Percentiles rank a stretch among this genome's conserved stretches.
These are phyloP conservation scores for Rhinocladiella mackenziei DNA, from an alignment of 2,329 filamentous ascomycete genomes.

Conservation along the genomic window DNA sequence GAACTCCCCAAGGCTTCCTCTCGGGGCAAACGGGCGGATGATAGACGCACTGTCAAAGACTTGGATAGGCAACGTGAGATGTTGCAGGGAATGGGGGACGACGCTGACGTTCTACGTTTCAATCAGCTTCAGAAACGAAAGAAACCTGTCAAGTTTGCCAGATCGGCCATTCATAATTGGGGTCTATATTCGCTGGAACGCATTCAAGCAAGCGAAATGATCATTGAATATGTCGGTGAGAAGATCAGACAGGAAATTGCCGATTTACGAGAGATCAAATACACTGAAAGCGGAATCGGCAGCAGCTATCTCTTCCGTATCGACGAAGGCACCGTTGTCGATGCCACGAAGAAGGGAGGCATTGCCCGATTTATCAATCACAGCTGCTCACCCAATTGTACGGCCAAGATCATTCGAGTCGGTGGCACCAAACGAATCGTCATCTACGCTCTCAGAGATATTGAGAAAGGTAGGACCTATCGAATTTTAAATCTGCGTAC, in stretches of 20 bases:
- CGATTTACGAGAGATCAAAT: constrained; percentile 88
- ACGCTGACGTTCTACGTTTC: constrained; percentile 82
- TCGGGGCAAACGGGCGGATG: constrained; percentile 89
- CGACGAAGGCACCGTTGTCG: constrained; percentile 94
- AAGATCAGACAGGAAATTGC: constrained; percentile 95
- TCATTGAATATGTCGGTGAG: constrained; percentile 98
- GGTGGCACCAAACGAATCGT: constrained; percentile 98
- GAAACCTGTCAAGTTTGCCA: constrained; percentile 96
- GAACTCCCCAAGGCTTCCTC: constrained; percentile 83
- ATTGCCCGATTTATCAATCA: constrained; percentile 98
- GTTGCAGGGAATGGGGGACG: constrained; percentile 66
- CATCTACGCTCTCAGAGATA: constrained; percentile 95
- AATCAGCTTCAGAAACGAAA: constrained; percentile 99
- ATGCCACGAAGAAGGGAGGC: constrained; percentile 96
- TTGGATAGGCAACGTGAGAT: constrained; percentile 87
- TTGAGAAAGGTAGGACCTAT: constrained; percentile 72
- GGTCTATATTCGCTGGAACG: constrained; percentile 96
- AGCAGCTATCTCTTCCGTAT: constrained; percentile 98
- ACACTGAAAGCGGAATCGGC: constrained; percentile 93
- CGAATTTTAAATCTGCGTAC: too few species aligned
- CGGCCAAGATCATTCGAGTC: constrained; percentile 98
- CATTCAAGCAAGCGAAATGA: constrained; percentile 97
- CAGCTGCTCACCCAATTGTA: constrained; percentile 97
- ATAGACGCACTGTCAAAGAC: constrained; percentile 88
- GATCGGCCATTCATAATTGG: constrained; percentile 98